A percentile compares a stretch with the other conserved stretches of the same genome.
phyloP scores from a whole-genome alignment of 179 eudicot species.

The Gypsophila paniculata region DNA sequence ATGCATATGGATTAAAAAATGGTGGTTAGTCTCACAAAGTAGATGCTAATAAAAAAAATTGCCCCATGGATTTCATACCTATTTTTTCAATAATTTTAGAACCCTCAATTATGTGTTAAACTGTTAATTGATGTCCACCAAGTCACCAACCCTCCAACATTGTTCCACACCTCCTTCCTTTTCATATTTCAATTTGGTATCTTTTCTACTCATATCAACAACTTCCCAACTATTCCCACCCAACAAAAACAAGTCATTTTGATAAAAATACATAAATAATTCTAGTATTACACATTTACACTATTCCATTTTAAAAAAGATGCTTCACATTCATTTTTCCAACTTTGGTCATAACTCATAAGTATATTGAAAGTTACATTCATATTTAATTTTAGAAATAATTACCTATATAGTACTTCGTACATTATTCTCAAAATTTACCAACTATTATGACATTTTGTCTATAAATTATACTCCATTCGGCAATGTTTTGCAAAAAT shows the following conservation, averaged over 20 bases:
- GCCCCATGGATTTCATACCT: not conserved
- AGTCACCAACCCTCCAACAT: slow-evolving; percentile 20
- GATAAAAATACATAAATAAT: not conserved
- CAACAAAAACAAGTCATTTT: not conserved
- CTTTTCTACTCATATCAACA: not conserved
- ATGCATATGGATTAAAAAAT: slow-evolving; percentile 1
- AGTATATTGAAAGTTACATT: too few species aligned
- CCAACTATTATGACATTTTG: too few species aligned
- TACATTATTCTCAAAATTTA: too few species aligned
- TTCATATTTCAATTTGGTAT: not conserved
- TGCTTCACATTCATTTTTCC: too few species aligned
- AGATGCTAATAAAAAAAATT: slow-evolving; percentile 2
- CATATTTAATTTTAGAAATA: too few species aligned
- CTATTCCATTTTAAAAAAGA: not conserved
- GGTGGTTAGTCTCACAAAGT: slow-evolving; percentile 21
- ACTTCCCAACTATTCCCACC: slow-evolving; percentile 1
- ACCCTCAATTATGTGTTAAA: not conserved
- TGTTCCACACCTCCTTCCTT: slow-evolving; percentile 9
- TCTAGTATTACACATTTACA: not conserved
- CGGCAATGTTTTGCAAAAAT: too few species aligned
- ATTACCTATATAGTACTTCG: too few species aligned
- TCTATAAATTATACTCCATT: too few species aligned
- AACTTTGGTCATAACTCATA: too few species aligned
- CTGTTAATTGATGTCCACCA: slow-evolving; percentile 5
- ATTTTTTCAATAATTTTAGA: not conserved